These are phyloP conservation scores for Botrytis fabae DNA, from an alignment of 2,329 filamentous ascomycete species.

Conservation along the genomic window DNA sequence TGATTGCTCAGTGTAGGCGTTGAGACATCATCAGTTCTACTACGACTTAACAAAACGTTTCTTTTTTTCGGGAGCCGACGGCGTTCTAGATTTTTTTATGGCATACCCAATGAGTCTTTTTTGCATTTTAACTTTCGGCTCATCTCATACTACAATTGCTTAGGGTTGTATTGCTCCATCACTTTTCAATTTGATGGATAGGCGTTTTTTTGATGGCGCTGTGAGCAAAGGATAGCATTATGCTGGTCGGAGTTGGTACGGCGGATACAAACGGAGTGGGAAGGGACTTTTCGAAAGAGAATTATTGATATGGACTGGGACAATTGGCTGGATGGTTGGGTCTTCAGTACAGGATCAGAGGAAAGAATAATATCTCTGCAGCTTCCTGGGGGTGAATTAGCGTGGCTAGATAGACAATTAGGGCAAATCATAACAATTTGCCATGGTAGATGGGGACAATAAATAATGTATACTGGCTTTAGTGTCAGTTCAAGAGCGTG, in stretches of 20 bases:
- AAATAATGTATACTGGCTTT: constrained; percentile 4
- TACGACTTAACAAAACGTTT: neutral
- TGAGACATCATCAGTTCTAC: neutral
- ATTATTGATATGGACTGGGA: neutral
- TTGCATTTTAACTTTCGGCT: neutral
- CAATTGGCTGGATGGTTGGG: neutral
- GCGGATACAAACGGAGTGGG: neutral
- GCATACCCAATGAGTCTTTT: constrained; percentile 15
- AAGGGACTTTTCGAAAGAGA: neutral
- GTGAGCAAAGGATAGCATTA: neutral
- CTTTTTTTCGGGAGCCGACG: neutral
- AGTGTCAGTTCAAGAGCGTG: neutral
- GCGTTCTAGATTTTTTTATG: constrained; percentile 5
- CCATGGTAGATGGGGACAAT: neutral
- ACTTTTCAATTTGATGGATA: neutral
- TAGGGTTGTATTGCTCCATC: neutral
- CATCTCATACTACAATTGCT: neutral
- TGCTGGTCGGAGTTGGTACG: neutral
- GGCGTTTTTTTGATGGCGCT: constrained; percentile 2
- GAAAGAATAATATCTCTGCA: neutral
- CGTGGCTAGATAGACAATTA: neutral
- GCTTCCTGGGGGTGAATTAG: neutral
- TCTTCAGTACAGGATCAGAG: neutral
- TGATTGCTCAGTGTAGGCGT: constrained; percentile 5
- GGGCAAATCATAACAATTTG: neutral